phyloP scores from a whole-genome alignment of 1,284 basidiomycete genomes.

The Exsudoporus floridanus region DNA sequence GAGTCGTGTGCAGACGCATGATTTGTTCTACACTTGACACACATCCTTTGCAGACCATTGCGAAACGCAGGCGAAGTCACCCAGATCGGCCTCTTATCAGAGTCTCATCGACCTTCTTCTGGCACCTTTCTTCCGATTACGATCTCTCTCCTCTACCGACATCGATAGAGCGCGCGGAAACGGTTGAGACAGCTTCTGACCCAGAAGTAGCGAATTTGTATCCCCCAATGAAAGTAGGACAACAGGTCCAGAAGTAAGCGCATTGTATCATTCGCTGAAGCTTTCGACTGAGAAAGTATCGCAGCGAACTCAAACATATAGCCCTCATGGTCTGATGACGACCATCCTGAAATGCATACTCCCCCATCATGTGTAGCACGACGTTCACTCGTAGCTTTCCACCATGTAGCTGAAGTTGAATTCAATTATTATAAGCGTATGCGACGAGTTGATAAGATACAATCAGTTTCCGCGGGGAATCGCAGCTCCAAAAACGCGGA shows the following conservation, averaged over 20 bases:
- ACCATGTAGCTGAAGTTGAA: conserved; percentile 33
- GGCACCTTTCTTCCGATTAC: conserved; percentile 86
- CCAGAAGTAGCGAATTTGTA: conserved; percentile 54
- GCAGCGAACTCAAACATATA: conserved; percentile 80
- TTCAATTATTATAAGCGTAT: conserved; percentile 20
- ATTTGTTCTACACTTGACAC: not conserved
- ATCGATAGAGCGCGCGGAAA: conserved; percentile 48
- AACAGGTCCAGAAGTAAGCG: conserved; percentile 79
- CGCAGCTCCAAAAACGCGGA: conserved; percentile 54
- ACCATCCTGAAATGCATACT: not conserved
- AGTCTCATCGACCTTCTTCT: conserved; percentile 94
- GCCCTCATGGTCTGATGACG: conserved; percentile 65
- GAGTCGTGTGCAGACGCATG: conserved; percentile 10
- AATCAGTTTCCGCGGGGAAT: conserved; percentile 22
- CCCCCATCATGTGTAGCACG: not conserved
- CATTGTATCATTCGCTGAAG: not conserved
- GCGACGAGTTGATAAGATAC: not conserved
- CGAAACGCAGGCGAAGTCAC: conserved; percentile 53
- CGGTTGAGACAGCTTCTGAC: conserved; percentile 40
- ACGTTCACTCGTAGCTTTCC: not conserved
- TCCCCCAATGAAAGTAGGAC: conserved; percentile 79
- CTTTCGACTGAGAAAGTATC: conserved; percentile 9
- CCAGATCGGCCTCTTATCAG: conserved; percentile 83
- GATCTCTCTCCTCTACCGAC: conserved; percentile 63
- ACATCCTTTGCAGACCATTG: conserved; percentile 56